Base-by-base conservation (phyloP, 2,329 filamentous ascomycete genomes). In the Claviceps spartinae region DNA sequence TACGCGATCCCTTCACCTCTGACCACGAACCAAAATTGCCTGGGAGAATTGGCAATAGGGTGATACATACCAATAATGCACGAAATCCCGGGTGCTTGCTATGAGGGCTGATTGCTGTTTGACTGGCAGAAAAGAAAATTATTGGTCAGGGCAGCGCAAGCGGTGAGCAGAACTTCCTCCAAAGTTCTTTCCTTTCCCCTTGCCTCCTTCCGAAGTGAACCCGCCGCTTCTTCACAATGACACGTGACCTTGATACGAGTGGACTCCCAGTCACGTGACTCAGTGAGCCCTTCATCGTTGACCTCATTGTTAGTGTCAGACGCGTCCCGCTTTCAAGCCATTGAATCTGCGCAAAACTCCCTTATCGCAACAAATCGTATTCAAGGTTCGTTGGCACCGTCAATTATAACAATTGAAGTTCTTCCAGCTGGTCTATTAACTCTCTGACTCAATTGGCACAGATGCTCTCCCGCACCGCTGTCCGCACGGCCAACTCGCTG, bases 381-480 rank as follows among this genome's bases (percentile, higher is more conserved):
- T 37, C 55, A 58, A 53, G 46, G 56, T 56, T 46, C 24, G 46
- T 26, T 62, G 41, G 54, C 58, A 48, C 18, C 56, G 52, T 54
- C 43, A 1, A 8, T 5, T 5, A 26, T n/a, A 26, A 4, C 43
- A n/a, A 26, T 5, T 38, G 13, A 20, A 9, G 16, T 5, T 40
- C 40, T 26, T 2, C 2, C 3, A 4, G 8, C 45, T 50, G 56
- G 60, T 70, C 70, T 69, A 74, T 73, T 77, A 67, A 71, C 60
- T 37, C 14, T 48, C 51, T 6, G 8, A 18, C 9, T 34, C 30
- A 5, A 36, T 49, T 18, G 14, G 20, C 51, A 30, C 65, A 94
- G 87, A 95, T 95, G 89, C 76, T 93, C 71, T 79, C 88, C 73
- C 84, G 85, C 69, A 78, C 81, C 72, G 77, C 73, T 63, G 63